phyloP scores from a whole-genome alignment of 139 green algal species.

The Deuterostichococcus epilithicus region DNA sequence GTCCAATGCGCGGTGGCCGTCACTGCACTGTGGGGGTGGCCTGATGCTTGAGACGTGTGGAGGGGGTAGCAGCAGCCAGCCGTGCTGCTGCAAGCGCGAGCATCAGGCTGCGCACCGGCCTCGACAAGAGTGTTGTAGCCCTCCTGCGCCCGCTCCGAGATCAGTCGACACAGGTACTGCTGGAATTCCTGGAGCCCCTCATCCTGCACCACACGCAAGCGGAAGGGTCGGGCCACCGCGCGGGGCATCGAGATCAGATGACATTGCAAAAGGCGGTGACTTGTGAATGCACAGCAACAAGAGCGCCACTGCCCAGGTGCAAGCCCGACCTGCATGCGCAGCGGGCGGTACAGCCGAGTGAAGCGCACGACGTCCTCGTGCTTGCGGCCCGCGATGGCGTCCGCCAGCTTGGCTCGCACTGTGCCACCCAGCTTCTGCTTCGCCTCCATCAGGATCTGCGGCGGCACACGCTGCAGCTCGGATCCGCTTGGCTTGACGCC shows the following conservation, averaged over 20 bases:
- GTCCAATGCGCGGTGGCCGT: too few relatives aligned
- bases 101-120: conserved; percentile 13
- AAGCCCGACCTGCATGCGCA: conserved; percentile 57
- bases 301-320: not conserved
- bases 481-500: too few relatives aligned
- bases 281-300: not conserved
- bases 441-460: conserved; percentile 66
- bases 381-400: conserved; percentile 53
- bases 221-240: too few relatives aligned
- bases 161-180: conserved; percentile 46
- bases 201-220: conserved; percentile 36
- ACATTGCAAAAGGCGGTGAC: not conserved
- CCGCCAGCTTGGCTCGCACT: conserved; percentile 51
- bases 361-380: conserved; percentile 71
- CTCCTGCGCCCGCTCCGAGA: conserved; percentile 42
- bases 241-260: not conserved
- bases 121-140: conserved; percentile 54
- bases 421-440: conserved; percentile 56
- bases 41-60: too few relatives aligned
- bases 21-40: too few relatives aligned
- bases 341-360: conserved; percentile 67
- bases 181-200: conserved; percentile 65
- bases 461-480: too few relatives aligned
- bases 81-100: not conserved
- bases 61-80: too few relatives aligned